phyloP scores from a whole-genome alignment of 208 protist species.

The Phytomonas francai region DNA sequence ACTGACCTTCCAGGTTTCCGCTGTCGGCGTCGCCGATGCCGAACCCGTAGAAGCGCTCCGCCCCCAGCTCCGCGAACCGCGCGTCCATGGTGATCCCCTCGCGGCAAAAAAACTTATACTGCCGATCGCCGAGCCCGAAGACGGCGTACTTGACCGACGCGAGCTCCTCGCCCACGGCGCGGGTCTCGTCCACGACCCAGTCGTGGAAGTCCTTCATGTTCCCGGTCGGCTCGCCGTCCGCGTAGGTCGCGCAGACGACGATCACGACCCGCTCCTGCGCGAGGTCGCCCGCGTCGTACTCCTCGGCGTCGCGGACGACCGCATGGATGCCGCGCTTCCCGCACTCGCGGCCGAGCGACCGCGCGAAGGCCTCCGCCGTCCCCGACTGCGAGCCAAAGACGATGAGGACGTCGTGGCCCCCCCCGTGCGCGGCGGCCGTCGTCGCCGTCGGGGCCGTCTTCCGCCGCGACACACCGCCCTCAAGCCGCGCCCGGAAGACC shows the following conservation, averaged over 20 bases:
- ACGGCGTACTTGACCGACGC: conserved; percentile 76
- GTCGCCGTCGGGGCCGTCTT: not conserved
- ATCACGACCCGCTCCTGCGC: conserved; percentile 65
- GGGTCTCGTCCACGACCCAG: conserved; percentile 69
- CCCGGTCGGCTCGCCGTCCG: conserved; percentile 89
- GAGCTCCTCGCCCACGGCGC: conserved; percentile 50
- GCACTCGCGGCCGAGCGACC: conserved; percentile 69
- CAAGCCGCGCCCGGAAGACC: not conserved
- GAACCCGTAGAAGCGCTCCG: conserved; percentile 70
- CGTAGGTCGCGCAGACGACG: conserved; percentile 84
- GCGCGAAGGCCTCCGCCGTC: conserved; percentile 86
- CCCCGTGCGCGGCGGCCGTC: not conserved
- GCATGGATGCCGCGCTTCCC: conserved; percentile 57
- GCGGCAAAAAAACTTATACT: conserved; percentile 88
- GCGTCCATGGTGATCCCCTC: conserved; percentile 81
- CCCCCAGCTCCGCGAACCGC: conserved; percentile 83
- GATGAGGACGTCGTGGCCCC: conserved; percentile 35
- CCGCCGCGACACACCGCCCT: not conserved
- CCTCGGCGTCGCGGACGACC: conserved; percentile 51
- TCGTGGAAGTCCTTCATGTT: conserved; percentile 85
- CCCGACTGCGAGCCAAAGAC: conserved; percentile 86
- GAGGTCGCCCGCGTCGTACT: conserved; percentile 49
- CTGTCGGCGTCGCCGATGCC: conserved; percentile 68
- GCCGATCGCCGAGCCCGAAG: conserved; percentile 84
- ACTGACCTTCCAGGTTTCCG: conserved; percentile 81